Base-by-base conservation (phyloP, 495 filamentous ascomycete genomes). In the Lasiosphaeris hirsuta region DNA sequence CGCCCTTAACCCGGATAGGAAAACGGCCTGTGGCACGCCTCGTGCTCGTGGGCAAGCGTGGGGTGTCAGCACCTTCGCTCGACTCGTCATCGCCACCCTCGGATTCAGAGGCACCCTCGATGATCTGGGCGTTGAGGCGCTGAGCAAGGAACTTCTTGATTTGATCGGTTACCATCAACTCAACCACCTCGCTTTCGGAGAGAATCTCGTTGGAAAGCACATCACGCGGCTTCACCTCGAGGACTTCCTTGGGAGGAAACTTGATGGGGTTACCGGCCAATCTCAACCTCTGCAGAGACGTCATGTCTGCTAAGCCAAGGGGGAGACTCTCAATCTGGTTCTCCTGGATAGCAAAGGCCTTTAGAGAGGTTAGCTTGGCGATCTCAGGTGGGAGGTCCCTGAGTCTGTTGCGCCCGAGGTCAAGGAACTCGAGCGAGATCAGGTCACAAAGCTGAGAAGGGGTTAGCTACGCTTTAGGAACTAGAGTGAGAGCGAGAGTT, bases 381-480 rank as follows among this genome's bases (percentile, higher is more conserved):
- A 96, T 87, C 59, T 88, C 86, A 39, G 85, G 83, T 0, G 92
- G 90, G 5, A 97, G 78, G 11, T 81, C 74, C 39, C 75, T 81
- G 45, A 97, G 82, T 61, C 84, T 87, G 66, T 97, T 97, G 54
- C 84, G 77, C 63, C 91, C 90, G 23, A 97, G 75, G 73, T 97
- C 92, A 36, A 97, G 80, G 50, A 96, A 93, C 69, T 97, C 90
- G 19, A 96, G 83, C n/a, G 89, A 84, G 6, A 84, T 83, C 48
- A 97, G 75, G 61, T 89, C 83, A 62, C 91, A 88, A 35, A 95
- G 62, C 70, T 75, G 49, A 9, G 18, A 15, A 3, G 19, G 34
- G 2, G 51, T 54, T 30, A 54, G 51, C 34, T 3, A 30, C 8
- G 6, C 11, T 10, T 34, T 15, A n/a, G n/a, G 79, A 63, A 87